Base-by-base conservation (phyloP, 345 rosid species). In the Melaleuca quinquenervia region DNA sequence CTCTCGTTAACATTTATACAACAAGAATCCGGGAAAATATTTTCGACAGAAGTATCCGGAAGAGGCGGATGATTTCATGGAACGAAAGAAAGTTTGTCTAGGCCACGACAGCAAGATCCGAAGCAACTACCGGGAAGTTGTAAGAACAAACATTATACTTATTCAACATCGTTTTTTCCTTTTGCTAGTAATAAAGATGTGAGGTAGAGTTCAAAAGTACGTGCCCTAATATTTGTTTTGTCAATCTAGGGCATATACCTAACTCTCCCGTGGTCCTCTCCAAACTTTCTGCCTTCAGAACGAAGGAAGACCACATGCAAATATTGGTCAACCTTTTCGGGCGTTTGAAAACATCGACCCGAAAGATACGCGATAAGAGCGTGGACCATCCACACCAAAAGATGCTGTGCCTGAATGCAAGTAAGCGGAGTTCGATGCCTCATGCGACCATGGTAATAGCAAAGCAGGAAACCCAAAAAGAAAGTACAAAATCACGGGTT, bases 381-480 rank as follows among this genome's bases (percentile, higher is more conserved):
- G 56, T 53, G 56, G 26, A 6, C 21, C 8, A 53, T n/a, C 56
- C 56, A 8, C 56, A 3, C 26, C 56, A 21, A 8, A 53, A 21
- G 26, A 53, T 53, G 26, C 0, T 51, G 80, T 44, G 1, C 18
- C 48, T 2, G 80, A 70, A 70, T 36, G 48, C 48, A 70, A 70
- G 18, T 36, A 32, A 70, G 36, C 41, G 41, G 0, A 16, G 9
- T 24, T 8, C 0, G 80, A 70, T 18, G 80, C 80, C 80, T 36
- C 2, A 9, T 36, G 0, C 80, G 2, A 36, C 80, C 80, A 36
- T 0, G 2, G 13, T 20, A 8, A 24, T 32, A 0, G 24, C 9
- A 5, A 1, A 0, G 76, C 3, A 32, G 16, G 1, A 64, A 32
- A 64, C 13, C 78, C 8, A 64, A 64, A 64, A 36, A n/a, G n/a